Percentiles rank a stretch among this genome's conserved stretches.
phyloP scores from a whole-genome alignment of 2,329 filamentous ascomycete genomes.

The Hypocrella siamensis region DNA sequence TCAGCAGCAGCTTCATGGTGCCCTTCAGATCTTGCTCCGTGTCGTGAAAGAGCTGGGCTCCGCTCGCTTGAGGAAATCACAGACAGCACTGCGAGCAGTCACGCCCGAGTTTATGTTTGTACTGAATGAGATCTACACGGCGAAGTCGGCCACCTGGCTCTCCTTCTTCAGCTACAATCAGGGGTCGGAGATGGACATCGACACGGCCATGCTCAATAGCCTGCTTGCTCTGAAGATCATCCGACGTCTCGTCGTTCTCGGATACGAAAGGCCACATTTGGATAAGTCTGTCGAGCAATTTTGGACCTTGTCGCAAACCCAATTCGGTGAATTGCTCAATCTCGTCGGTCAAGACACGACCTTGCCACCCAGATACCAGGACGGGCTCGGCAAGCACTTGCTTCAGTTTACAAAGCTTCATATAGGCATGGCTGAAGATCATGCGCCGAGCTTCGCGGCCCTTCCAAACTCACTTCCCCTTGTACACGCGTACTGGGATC shows the following conservation, averaged over 20 bases:
- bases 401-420: constrained; percentile 87
- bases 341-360: constrained; percentile 43
- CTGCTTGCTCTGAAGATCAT: constrained; percentile 65
- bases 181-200: constrained; percentile 41
- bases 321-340: constrained; percentile 61
- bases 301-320: constrained; percentile 63
- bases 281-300: constrained; percentile 61
- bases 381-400: constrained; percentile 67
- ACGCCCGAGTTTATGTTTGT: constrained; percentile 75
- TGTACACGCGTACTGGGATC: constrained; percentile 69
- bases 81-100: constrained; percentile 60
- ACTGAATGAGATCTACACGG: constrained; percentile 62
- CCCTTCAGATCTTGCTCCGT: constrained; percentile 63
- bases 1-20: constrained; percentile 52
- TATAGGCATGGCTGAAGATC: constrained; percentile 63
- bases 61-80: constrained; percentile 57
- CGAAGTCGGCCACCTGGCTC: constrained; percentile 56
- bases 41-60: constrained; percentile 84
- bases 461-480: constrained; percentile 68
- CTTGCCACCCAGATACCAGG: constrained; percentile 36
- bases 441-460: constrained; percentile 69
- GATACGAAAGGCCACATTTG: constrained; percentile 74
- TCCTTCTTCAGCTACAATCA: constrained; percentile 39
- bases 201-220: constrained; percentile 59
- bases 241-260: constrained; percentile 61